phyloP scores from a whole-genome alignment of 306 rosid genomes.

The Medicago arabica region DNA sequence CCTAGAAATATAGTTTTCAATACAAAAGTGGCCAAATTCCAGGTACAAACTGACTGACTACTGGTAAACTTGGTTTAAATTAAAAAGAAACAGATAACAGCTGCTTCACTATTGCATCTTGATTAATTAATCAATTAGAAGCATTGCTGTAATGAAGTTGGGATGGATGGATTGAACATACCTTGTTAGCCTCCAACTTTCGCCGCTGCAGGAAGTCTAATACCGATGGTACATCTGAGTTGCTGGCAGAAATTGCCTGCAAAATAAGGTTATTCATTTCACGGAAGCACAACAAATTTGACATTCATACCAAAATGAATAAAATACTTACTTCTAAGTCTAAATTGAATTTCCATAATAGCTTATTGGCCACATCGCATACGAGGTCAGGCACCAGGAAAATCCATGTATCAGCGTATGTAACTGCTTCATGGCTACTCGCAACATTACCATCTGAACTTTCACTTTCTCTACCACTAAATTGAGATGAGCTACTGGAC shows the following conservation, averaged over 20 bases:
- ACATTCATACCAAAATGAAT: conserved; percentile 30
- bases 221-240: conserved; percentile 91
- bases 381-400: conserved; percentile 89
- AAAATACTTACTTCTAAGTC: conserved; percentile 78
- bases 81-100: conserved; percentile 29
- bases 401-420: conserved; percentile 77
- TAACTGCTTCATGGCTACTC: conserved; percentile 61
- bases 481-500: conserved; percentile 56
- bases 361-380: conserved; percentile 70
- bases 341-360: conserved; percentile 85
- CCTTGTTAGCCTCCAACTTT: conserved; percentile 82
- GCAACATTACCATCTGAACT: conserved; percentile 55
- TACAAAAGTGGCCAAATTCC: conserved; percentile 17
- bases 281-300: conserved; percentile 25
- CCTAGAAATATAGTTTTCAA: not conserved
- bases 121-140: conserved; percentile 36
- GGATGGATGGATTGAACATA: conserved; percentile 36
- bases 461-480: conserved; percentile 64
- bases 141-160: conserved; percentile 16
- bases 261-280: conserved; percentile 39
- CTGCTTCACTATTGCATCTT: conserved; percentile 33
- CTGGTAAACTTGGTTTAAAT: conserved; percentile 19
- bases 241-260: conserved; percentile 94
- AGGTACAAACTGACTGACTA: conserved; percentile 33
- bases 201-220: conserved; percentile 98